phyloP scores from a whole-genome alignment of 2,329 filamentous ascomycete species.

The Curvularia verruculosa region DNA sequence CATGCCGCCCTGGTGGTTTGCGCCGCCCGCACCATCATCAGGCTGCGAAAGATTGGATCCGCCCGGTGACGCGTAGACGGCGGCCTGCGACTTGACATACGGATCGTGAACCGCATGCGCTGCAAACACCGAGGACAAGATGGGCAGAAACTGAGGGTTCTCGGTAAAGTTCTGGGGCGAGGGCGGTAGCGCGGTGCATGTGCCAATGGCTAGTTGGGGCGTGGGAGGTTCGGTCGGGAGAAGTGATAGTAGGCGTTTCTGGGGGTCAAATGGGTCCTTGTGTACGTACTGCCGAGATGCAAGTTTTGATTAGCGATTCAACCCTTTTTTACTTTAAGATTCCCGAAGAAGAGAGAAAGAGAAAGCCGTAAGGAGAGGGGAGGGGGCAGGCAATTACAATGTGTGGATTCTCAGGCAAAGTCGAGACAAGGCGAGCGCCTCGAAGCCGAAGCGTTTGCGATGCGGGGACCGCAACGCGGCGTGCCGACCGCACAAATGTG shows the following conservation, averaged over 20 bases:
- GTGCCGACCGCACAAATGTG: constrained; percentile 27
- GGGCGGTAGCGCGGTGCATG: constrained; percentile 60
- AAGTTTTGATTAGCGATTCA: too few species aligned
- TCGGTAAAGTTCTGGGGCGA: constrained; percentile 62
- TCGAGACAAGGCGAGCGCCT: constrained; percentile 42
- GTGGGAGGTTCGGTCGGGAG: constrained; percentile 62
- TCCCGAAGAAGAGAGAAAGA: too few species aligned
- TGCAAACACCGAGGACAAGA: constrained; percentile 62
- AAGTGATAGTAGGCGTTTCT: constrained; percentile 60
- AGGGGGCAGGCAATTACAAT: constrained; percentile 37
- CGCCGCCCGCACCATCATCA: constrained; percentile 60
- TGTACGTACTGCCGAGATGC: constrained; percentile 64
- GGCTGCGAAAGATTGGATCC: constrained; percentile 59
- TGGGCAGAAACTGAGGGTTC: constrained; percentile 62
- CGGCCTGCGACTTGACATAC: constrained; percentile 62
- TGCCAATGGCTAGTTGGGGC: constrained; percentile 61
- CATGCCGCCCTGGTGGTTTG: constrained; percentile 63
- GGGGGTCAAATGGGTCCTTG: constrained; percentile 49
- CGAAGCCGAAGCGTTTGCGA: constrained; percentile 27
- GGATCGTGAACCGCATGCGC: constrained; percentile 63
- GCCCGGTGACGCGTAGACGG: constrained; percentile 64
- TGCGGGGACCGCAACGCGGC: constrained; percentile 18
- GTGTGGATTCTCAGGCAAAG: constrained; percentile 53
- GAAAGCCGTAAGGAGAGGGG: neutral
- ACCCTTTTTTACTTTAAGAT: too few species aligned